A percentile compares a stretch with the other conserved stretches of the same genome.
Evolutionary conservation across 805 yeast species (phyloP).

Genomic region (Teunomyces cretensis): DNA sequence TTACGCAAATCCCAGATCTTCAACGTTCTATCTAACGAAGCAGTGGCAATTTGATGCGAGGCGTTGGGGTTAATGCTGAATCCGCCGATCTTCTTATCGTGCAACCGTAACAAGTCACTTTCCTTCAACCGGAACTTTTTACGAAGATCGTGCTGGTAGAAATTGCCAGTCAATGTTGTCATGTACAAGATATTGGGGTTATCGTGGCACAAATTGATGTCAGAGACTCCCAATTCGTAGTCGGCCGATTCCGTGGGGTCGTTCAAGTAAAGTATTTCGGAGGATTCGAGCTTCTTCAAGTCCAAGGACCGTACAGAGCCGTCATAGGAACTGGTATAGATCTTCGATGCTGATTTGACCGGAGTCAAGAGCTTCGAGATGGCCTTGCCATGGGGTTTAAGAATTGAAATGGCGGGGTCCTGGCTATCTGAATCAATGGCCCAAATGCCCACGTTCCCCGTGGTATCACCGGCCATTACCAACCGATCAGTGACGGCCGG

Average conservation of each 20-base stretch:
- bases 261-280: slow-evolving; percentile 46
- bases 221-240: slow-evolving; percentile 63
- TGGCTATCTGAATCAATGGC: slow-evolving; percentile 54
- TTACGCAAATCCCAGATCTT: slow-evolving; percentile 85
- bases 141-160: slow-evolving; percentile 73
- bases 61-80: slow-evolving; percentile 74
- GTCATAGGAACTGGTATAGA: slow-evolving; percentile 79
- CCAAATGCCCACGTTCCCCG: slow-evolving; percentile 90
- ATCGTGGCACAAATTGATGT: slow-evolving; percentile 53
- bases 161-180: slow-evolving; percentile 79
- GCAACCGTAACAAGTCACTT: slow-evolving; percentile 53
- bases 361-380: slow-evolving; percentile 64
- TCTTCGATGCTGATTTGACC: slow-evolving; percentile 47
- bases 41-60: slow-evolving; percentile 72
- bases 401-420: slow-evolving; percentile 54
- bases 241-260: slow-evolving; percentile 52
- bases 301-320: slow-evolving; percentile 80
- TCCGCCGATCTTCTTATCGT: slow-evolving; percentile 92
- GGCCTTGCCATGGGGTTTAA: slow-evolving; percentile 75
- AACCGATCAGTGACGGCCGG: slow-evolving; percentile 64
- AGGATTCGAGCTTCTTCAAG: slow-evolving; percentile 55
- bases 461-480: slow-evolving; percentile 82
- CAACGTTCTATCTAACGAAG: slow-evolving; percentile 82
- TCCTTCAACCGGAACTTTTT: slow-evolving; percentile 30
- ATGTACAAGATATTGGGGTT: slow-evolving; percentile 59